A percentile compares a stretch with the other conserved stretches of the same genome.
Evolutionary conservation across 192 early-diverging fungal genomes (phyloP).

Genomic region (Coemansia sp.): DNA sequence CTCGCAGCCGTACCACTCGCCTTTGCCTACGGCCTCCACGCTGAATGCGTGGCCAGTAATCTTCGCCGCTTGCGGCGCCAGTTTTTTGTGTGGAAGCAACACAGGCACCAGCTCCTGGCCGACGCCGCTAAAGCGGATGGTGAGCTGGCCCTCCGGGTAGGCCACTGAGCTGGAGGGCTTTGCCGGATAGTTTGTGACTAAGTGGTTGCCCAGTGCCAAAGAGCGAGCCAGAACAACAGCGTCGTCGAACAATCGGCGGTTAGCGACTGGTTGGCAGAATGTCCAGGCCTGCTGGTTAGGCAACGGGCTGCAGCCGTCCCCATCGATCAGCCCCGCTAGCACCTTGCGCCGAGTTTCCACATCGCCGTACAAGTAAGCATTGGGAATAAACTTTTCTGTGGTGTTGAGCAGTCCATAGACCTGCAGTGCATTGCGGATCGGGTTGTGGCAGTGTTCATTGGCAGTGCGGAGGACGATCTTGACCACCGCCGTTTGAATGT

Average conservation of each 20-base stretch:
- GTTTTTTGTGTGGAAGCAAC: conserved; percentile 2
- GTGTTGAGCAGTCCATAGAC: conserved; percentile 1
- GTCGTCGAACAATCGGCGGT: conserved; percentile 11
- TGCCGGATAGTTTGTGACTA: neutral
- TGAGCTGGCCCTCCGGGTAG: neutral
- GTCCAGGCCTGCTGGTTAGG: conserved; percentile 4
- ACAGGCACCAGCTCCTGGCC: conserved; percentile 24
- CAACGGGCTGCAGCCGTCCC: neutral
- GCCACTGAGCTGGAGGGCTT: neutral
- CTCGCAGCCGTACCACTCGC: conserved; percentile 53
- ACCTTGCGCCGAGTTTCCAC: conserved; percentile 13
- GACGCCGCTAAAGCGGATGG: conserved; percentile 10
- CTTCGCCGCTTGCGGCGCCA: neutral
- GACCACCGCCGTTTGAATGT: conserved; percentile 1
- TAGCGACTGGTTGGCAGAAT: conserved; percentile 8
- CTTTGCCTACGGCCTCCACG: conserved; percentile 5
- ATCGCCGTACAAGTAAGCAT: conserved; percentile 9
- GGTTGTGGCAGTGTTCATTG: neutral
- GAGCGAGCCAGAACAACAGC: conserved; percentile 13
- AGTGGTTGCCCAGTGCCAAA: conserved; percentile 15
- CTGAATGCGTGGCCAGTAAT: conserved; percentile 7
- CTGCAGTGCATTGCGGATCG: conserved; percentile 9
- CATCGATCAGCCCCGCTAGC: conserved; percentile 15
- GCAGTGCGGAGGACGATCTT: conserved; percentile 11
- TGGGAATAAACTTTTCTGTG: conserved; percentile 6